phyloP scores from a whole-genome alignment of 228 moss, liverwort and hornwort species.

The Sphagnum magellanicum region DNA sequence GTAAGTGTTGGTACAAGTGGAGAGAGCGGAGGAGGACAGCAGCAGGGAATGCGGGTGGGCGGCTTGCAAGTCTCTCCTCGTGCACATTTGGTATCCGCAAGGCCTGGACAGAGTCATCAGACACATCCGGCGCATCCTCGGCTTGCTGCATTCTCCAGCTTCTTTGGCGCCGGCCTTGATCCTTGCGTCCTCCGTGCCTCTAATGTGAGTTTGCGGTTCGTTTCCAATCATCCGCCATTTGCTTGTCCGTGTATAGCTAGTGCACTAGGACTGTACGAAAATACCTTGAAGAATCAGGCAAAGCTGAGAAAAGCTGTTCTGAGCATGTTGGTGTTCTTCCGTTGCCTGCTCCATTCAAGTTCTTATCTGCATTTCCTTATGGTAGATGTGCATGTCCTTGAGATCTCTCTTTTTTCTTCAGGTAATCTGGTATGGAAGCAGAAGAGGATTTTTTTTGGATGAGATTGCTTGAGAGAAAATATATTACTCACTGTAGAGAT shows the following conservation, averaged over 20 bases:
- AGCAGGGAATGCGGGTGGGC: conserved; percentile 10
- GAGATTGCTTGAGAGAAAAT: no score
- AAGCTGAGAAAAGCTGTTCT: not conserved
- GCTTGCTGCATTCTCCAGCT: conserved; percentile 21
- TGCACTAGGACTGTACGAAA: not conserved
- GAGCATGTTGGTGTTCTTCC: not conserved
- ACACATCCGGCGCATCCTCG: conserved; percentile 14
- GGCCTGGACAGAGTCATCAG: conserved; percentile 2
- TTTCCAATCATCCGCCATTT: not conserved
- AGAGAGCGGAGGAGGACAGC: conserved; percentile 8
- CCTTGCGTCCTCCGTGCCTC: conserved; percentile 34
- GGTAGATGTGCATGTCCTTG: not conserved
- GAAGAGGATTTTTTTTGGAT: no score
- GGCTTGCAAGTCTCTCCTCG: conserved; percentile 8
- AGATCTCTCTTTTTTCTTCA: no score
- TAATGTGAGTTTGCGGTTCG: conserved; percentile 30
- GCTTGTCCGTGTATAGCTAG: not conserved
- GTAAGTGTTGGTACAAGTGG: conserved; percentile 8
- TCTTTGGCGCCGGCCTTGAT: conserved; percentile 37
- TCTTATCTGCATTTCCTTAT: not conserved
- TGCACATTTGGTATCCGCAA: conserved; percentile 11
- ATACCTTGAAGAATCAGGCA: not conserved
- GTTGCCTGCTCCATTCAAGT: not conserved
- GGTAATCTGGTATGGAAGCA: no score
- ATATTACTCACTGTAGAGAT: no score